Base-by-base conservation (phyloP, 2,329 filamentous ascomycete species). In the Penicillium sclerotigenum region DNA sequence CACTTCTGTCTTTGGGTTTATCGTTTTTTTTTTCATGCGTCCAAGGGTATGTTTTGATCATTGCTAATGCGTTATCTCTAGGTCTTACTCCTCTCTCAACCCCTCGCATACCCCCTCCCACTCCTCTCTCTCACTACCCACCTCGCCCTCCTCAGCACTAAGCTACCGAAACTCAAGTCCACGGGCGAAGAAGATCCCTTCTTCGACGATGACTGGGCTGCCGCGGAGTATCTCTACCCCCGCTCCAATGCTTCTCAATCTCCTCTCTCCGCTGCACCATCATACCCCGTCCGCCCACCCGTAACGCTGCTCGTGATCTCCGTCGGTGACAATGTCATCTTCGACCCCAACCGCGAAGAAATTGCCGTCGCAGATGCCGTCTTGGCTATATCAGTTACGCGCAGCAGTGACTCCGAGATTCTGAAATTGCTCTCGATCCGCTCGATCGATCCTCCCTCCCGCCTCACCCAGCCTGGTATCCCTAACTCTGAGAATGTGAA, bases 121-220 rank as follows among this genome's bases (percentile, higher is more conserved):
- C 83, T 99, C 11, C 86, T 99, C 40, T 96, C 91, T 31, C 83
- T 97, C 56, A 96, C 94, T 20, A 93, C 90, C 46, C 92, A 99
- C 72, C 87, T 99, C 58, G 94, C 94, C 3, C 88, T 99, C 45
- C 86, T 97, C 59, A 87, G 90, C 29, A 93, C 94, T 7, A 87
- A 89, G 61, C 81, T 97, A 3, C 94, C 94, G 8, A 83, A 86
- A 26, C 81, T 97, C 49, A 90, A 90, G 71, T 97, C 92, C 1
- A 89, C 96, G 73, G 84, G 85, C 56, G 93, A 97, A 75, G 94
- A 99, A 77, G 94, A 99, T 66, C 94, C 94, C 13, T 87, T 97
- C 71, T 99, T 99, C 75, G 89, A 97, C 77, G 94, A 99, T 76
- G 94, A 99, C 77, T 99, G 94, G 94, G 90, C 89, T 61, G 89